Evolutionary conservation across 2,329 filamentous ascomycete species (phyloP).

Genomic region (Fusarium poae): DNA sequence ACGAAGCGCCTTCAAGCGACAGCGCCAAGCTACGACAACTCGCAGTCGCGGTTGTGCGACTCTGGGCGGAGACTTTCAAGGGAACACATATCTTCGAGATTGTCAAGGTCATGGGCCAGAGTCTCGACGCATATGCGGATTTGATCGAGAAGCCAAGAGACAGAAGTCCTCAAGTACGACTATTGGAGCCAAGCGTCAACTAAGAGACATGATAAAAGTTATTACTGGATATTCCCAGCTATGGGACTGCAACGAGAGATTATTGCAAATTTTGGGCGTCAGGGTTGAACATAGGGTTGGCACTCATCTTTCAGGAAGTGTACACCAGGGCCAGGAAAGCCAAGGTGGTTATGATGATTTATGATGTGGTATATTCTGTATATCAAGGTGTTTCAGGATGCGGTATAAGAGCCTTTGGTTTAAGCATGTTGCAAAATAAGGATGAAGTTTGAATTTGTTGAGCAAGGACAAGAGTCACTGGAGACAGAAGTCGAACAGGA

Average conservation of each 20-base stretch:
- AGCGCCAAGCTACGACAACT: conserved; percentile 66
- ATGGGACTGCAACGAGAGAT: conserved; percentile 1
- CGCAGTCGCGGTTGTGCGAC: conserved; percentile 68
- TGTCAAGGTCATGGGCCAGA: conserved; percentile 68
- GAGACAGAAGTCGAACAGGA: not conserved
- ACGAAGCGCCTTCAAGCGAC: conserved; percentile 62
- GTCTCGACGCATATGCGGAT: conserved; percentile 69
- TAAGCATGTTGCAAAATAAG: not conserved
- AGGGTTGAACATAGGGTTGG: conserved; percentile 1
- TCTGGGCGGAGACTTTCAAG: conserved; percentile 74
- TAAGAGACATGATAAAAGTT: conserved; percentile 9
- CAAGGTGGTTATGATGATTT: conserved; percentile 14
- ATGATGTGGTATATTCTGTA: conserved; percentile 32
- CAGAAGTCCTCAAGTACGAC: conserved; percentile 53
- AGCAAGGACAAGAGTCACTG: not conserved
- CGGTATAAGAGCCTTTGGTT: not conserved
- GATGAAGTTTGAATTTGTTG: conserved; percentile 9
- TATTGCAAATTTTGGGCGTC: conserved; percentile 26
- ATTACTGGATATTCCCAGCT: not conserved
- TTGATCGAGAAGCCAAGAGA: conserved; percentile 68
- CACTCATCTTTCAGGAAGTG: not conserved
- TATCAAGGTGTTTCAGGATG: conserved; percentile 29
- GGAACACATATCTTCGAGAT: conserved; percentile 72
- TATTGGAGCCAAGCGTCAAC: conserved; percentile 44
- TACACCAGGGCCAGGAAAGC: conserved; percentile 4